Percentiles rank a stretch among this genome's conserved stretches.
phyloP scores from a whole-genome alignment of 495 filamentous ascomycete genomes.

The Arthonia radiata region DNA sequence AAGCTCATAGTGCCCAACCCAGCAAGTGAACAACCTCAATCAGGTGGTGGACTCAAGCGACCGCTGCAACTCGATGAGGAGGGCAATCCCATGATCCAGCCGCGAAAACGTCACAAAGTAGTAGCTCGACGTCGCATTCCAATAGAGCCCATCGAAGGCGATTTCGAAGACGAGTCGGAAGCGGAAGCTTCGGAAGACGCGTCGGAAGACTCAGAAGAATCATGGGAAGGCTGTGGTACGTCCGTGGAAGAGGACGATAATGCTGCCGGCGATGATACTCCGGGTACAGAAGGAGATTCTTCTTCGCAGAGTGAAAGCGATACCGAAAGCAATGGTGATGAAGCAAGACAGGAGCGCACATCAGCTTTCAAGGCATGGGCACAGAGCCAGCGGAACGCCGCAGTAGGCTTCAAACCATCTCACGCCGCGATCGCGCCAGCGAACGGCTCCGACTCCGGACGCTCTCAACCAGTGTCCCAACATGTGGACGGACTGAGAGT shows the following conservation, averaged over 20 bases:
- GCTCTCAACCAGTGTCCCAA: too few species aligned
- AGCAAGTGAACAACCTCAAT: too few species aligned
- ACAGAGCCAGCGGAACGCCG: constrained; percentile 56
- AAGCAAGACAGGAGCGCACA: constrained; percentile 17
- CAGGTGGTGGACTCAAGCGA: constrained; percentile 70
- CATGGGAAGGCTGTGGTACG: too few species aligned
- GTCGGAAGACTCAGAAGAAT: constrained; percentile 7
- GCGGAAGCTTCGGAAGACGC: constrained; percentile 9
- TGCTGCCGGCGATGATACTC: constrained; percentile 1
- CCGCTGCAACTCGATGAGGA: constrained; percentile 54
- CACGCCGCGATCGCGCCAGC: constrained; percentile 11
- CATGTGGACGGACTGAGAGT: too few species aligned
- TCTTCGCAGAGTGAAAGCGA: constrained; percentile 5
- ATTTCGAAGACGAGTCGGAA: constrained; percentile 5
- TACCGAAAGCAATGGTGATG: constrained; percentile 11
- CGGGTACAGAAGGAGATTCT: constrained; percentile 6
- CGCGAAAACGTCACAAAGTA: constrained; percentile 13
- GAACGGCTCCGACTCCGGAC: too few species aligned
- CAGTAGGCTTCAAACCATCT: constrained; percentile 34
- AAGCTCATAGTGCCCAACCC: too few species aligned
- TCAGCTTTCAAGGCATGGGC: constrained; percentile 93
- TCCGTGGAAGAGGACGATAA: constrained; percentile 12
- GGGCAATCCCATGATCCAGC: constrained; percentile 60
- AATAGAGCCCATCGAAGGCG: constrained; percentile 2
- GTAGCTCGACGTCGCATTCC: background rate